Conservation (phyloP, 75 land plant genomes). For the Chamaecyparis obtusa region DNA sequence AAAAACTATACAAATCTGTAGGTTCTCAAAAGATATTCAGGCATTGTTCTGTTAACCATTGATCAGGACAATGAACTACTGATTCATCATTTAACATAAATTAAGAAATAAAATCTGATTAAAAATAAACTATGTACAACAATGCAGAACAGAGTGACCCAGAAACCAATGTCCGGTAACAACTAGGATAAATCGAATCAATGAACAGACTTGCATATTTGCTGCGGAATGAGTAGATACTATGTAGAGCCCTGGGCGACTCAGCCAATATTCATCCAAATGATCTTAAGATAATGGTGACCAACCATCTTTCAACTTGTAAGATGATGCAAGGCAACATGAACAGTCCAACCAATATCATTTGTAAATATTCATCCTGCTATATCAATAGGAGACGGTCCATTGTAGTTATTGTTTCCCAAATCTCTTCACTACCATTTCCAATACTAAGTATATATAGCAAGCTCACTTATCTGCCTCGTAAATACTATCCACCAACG, state of each 20-base stretch:
- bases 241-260: neutral
- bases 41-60: too few species aligned
- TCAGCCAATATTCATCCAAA: neutral
- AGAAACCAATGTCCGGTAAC: neutral
- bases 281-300: neutral
- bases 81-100: neutral
- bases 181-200: neutral
- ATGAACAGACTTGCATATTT: neutral
- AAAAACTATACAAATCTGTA: too few species aligned
- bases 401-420: slow-evolving; percentile 12
- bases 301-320: neutral
- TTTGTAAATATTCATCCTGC: neutral
- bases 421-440: slow-evolving; percentile 22
- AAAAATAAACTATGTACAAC: neutral
- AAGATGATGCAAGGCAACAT: neutral
- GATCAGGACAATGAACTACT: too few species aligned
- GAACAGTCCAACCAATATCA: slow-evolving; percentile 1
- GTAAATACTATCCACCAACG: slow-evolving; percentile 26
- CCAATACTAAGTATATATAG: slow-evolving; percentile 17
- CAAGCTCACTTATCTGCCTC: slow-evolving; percentile 15
- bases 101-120: neutral
- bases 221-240: neutral
- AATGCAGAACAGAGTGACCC: neutral
- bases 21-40: too few species aligned
- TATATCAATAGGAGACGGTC: neutral